These are phyloP conservation scores for Thalassiosira exigua DNA, from an alignment of 352 stramenopile species.

Conservation along the genomic window DNA sequence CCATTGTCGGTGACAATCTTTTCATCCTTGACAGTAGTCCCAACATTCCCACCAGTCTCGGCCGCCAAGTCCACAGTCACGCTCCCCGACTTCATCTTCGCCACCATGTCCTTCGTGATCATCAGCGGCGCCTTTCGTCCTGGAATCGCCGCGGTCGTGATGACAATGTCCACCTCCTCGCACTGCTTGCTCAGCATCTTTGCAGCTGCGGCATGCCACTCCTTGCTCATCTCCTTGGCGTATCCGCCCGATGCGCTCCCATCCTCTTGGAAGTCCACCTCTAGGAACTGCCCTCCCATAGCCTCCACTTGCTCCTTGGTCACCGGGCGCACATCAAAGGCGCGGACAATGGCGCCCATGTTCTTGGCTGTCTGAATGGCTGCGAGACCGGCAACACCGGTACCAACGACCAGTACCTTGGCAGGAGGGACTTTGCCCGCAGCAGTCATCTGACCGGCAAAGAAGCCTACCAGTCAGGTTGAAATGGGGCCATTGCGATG, in stretches of 20 bases:
- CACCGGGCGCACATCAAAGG: constrained; percentile 91
- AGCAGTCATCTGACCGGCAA: constrained; percentile 86
- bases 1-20: constrained; percentile 85
- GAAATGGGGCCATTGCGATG: too few relatives aligned
- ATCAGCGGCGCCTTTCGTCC: constrained; percentile 88
- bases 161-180: constrained; percentile 90
- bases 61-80: constrained; percentile 92
- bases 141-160: constrained; percentile 92
- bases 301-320: constrained; percentile 91
- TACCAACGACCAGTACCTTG: constrained; percentile 91
- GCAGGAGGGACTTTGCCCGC: constrained; percentile 88
- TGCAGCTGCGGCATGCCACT: constrained; percentile 89
- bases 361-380: constrained; percentile 91
- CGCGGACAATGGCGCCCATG: constrained; percentile 91
- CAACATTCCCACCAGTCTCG: constrained; percentile 90
- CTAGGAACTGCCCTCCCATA: constrained; percentile 89
- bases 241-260: constrained; percentile 90
- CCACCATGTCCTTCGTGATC: constrained; percentile 92
- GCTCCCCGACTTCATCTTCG: constrained; percentile 88
- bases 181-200: constrained; percentile 88
- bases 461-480: too few relatives aligned
- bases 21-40: constrained; percentile 88
- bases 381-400: constrained; percentile 90
- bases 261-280: constrained; percentile 89
- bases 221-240: constrained; percentile 92